Percentiles rank a stretch among this genome's conserved stretches.
phyloP scores from a whole-genome alignment of 1,139 yeast species.

The Spathaspora sp. region DNA sequence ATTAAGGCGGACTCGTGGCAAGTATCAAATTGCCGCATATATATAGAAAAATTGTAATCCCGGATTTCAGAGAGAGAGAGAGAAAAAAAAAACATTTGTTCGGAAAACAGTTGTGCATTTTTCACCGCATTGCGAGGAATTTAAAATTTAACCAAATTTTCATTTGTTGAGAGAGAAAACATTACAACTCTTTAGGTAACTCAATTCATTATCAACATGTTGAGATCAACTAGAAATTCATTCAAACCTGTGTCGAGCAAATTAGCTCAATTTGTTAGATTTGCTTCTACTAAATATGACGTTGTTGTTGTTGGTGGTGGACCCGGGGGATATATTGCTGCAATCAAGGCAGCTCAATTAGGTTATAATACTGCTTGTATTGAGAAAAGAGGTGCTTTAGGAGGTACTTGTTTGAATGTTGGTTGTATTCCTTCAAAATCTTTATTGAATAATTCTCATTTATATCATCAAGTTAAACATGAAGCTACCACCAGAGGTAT shows the following conservation, averaged over 20 bases:
- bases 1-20: not conserved
- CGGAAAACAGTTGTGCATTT: slow-evolving; percentile 3
- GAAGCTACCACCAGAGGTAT: slow-evolving; percentile 91
- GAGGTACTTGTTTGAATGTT: slow-evolving; percentile 97
- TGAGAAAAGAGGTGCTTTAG: slow-evolving; percentile 93
- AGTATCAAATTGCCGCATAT: not conserved
- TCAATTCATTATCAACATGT: slow-evolving; percentile 8
- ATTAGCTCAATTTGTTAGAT: slow-evolving; percentile 34
- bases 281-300: slow-evolving; percentile 62
- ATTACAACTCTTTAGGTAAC: not conserved
- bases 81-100: not conserved
- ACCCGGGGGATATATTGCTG: slow-evolving; percentile 99
- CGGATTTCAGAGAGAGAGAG: not conserved
- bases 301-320: slow-evolving; percentile 98
- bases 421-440: slow-evolving; percentile 99
- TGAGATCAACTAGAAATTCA: slow-evolving; percentile 12
- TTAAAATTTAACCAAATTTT: not conserved
- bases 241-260: slow-evolving; percentile 7
- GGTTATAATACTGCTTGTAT: slow-evolving; percentile 94
- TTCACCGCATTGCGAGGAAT: not conserved
- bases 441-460: slow-evolving; percentile 87
- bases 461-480: slow-evolving; percentile 84
- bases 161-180: not conserved
- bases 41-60: not conserved
- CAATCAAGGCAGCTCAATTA: slow-evolving; percentile 97